Conservation (phyloP, 1,139 yeast species). For the Scheffersomyces parashehatae region DNA sequence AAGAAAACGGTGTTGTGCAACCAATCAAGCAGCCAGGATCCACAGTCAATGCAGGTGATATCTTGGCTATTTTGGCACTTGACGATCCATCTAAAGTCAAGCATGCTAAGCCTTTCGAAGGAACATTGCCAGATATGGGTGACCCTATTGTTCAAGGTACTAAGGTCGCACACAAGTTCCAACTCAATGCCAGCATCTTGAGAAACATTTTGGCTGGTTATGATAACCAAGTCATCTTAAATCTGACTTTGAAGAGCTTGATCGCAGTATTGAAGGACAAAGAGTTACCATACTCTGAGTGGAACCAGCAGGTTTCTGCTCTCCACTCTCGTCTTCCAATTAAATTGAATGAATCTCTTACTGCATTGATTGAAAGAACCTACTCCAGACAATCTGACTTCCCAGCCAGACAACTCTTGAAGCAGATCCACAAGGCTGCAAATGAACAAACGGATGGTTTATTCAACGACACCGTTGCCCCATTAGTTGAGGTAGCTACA, state of each 20-base stretch:
- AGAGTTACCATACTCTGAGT: slow-evolving; percentile 88
- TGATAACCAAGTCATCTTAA: slow-evolving; percentile 94
- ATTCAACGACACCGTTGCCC: slow-evolving; percentile 63
- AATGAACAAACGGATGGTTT: slow-evolving; percentile 50
- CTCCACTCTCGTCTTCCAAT: slow-evolving; percentile 86
- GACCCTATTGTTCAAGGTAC: slow-evolving; percentile 80
- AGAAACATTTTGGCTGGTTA: slow-evolving; percentile 83
- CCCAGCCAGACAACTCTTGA: slow-evolving; percentile 84
- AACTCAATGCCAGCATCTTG: slow-evolving; percentile 57
- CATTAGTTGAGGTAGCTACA: slow-evolving; percentile 68
- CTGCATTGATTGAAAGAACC: slow-evolving; percentile 66
- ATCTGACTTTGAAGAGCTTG: slow-evolving; percentile 70
- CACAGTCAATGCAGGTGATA: slow-evolving; percentile 93
- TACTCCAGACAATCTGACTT: slow-evolving; percentile 74
- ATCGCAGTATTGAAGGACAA: slow-evolving; percentile 73
- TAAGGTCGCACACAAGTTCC: slow-evolving; percentile 78
- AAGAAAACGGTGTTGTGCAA: slow-evolving; percentile 91
- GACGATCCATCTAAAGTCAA: slow-evolving; percentile 98
- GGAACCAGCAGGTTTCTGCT: slow-evolving; percentile 85
- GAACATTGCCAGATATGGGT: slow-evolving; percentile 88
- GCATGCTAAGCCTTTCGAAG: slow-evolving; percentile 94
- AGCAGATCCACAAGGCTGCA: slow-evolving; percentile 57
- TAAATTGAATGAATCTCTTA: slow-evolving; percentile 68
- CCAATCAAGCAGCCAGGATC: slow-evolving; percentile 98
- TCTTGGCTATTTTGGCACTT: slow-evolving; percentile 86